Conservation (phyloP, 2,329 filamentous ascomycete genomes). For the Pleoardoris graminearum region DNA sequence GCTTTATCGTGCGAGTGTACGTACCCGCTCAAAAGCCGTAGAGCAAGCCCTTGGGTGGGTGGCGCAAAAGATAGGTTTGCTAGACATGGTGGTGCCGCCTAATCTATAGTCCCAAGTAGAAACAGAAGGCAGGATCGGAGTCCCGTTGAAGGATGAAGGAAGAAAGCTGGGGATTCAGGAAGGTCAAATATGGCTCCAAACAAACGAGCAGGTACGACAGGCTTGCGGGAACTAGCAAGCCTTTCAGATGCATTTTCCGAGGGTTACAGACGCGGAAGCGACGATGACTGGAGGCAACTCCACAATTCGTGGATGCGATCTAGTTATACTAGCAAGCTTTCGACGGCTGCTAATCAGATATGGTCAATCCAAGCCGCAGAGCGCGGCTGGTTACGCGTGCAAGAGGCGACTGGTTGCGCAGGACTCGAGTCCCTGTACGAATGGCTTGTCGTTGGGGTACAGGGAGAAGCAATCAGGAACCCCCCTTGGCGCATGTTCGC, state of each 20-base stretch:
- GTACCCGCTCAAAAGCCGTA: constrained; percentile 92
- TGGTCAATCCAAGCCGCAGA: constrained; percentile 11
- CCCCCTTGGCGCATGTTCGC: not conserved
- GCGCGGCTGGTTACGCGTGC: not conserved
- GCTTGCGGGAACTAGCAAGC: constrained; percentile 27
- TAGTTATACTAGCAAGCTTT: constrained; percentile 9
- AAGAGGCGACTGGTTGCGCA: not conserved
- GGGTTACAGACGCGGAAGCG: constrained; percentile 9
- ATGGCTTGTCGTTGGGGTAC: constrained; percentile 3
- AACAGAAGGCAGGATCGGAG: too few relatives aligned
- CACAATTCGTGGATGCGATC: constrained; percentile 26
- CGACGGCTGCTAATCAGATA: constrained; percentile 9
- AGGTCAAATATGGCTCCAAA: constrained; percentile 36
- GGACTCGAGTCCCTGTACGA: not conserved
- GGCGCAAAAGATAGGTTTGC: constrained; percentile 84
- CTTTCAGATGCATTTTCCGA: constrained; percentile 19
- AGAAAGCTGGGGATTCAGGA: constrained; percentile 8
- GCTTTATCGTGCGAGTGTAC: constrained; percentile 24
- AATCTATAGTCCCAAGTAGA: too few relatives aligned
- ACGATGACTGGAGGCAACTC: constrained; percentile 23
- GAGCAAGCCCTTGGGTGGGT: constrained; percentile 96
- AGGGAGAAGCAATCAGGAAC: not conserved
- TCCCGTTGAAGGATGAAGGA: constrained; percentile 13
- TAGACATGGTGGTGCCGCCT: constrained; percentile 61
- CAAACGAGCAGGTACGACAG: constrained; percentile 27